Evolutionary conservation across 352 stramenopile species (phyloP), one percentile per base, ranked within the genome.

Genomic region (Phytophthora brassicae): DNA sequence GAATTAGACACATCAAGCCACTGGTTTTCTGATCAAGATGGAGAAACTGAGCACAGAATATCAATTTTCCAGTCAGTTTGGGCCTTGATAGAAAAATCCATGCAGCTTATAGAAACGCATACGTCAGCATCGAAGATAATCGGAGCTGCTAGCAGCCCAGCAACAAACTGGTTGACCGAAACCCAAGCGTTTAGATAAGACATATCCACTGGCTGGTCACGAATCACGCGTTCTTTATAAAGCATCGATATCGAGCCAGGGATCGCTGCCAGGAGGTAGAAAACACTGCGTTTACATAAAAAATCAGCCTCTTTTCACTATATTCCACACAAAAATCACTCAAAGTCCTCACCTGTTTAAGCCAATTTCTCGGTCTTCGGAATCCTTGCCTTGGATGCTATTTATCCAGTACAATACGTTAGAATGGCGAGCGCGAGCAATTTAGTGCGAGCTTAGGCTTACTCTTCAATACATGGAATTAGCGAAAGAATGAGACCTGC

Each of bases 101-200:
- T 9, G 36, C 36, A 9, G 16, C 5, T 44, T 44, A 23, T 23
- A 24, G 17, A 17, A 19, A 44, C 19, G 6, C 38, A 16, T 69
- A 89, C 81, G 52, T 86, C 72, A 24, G 84, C 66, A 50, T 95
- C 84, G 50, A 95, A 94, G 20, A 92, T 75, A n/a, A 95, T 58
- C 0, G 87, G 87, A 28, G 87, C 85, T 16, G 86, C 68, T 45
- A 96, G 64, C 41, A 96, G 64, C n/a, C 84, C 87, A 14, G 74
- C 81, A 50, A 96, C 78, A 54, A 95, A 94, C 50, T 95, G 85
- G 57, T 92, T 92, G 4, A 94, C 79, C 1, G 84, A 79, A 19
- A 95, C 85, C 87, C 87, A 95, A 0, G 87, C 86, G 38, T 95
- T 95, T 22, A 95, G 66, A 52, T 95, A 95, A 29, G 85, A 78